Base-by-base conservation (phyloP, 2,329 filamentous ascomycete genomes). In the Sporothrix globosa region DNA sequence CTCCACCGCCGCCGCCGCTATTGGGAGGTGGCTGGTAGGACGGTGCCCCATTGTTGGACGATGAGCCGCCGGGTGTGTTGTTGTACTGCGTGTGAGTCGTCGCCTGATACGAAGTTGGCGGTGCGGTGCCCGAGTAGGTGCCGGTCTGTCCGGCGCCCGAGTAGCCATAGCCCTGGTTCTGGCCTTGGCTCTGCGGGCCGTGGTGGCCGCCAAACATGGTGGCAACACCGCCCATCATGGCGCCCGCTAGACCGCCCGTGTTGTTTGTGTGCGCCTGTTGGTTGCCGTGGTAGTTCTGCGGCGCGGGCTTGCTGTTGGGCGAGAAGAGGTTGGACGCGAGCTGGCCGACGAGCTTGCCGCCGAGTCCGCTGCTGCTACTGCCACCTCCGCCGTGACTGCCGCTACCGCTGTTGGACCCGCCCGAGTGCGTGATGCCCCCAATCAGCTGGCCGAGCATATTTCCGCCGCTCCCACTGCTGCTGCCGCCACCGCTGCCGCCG, bases 101-200 rank as follows among this genome's bases (percentile, higher is more conserved):
- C 39, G 77, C 80, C 75, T 89, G 85, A 77, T 90, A 90, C 7
- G 86, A 84, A 17, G 84, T 79, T n/a, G 87, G 86, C 14, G 90
- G 90, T 52, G 89, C 87, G 70, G 86, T 83, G 69, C 88, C 90
- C 72, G 82, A 84, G 77, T 91, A 92, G 50, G 83, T 82, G 58
- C 86, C 85, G 72, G 83, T 78, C 56, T 85, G 81, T 56, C 84
- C 84, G 3, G 82, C 78, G 75, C 86, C 86, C 27, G 87, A 87
- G 78, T 91, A 91, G 44, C 88, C 90, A 76, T 86, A 92, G 76
- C 85, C 86, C 73, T 88, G 84, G 72, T 81, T 81, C 82, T 86
- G 82, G 69, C 79, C 80, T 53, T 79, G 76, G 52, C 76, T 75
- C 56, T 80, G 80, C 54, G 79, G 76, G 48, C 76, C 75, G 61